Base-by-base conservation (phyloP, 768 basidiomycete genomes). In the Lyophyllum semitale region DNA sequence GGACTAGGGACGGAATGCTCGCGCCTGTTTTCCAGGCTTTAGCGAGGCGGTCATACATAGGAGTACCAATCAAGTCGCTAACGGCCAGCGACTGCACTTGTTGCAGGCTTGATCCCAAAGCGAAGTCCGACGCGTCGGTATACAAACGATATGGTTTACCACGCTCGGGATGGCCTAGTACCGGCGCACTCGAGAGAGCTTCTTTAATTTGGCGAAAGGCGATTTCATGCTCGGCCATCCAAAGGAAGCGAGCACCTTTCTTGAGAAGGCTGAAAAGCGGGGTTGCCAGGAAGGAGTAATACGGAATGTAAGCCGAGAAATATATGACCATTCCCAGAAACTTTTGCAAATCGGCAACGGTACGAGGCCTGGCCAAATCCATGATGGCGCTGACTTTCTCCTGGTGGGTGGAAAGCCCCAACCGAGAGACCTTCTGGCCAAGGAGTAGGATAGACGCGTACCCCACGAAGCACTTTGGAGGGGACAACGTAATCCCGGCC, bases 321-420 rank as follows among this genome's bases (percentile, higher is more conserved):
- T 76, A 76, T 0, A 74, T 71, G 29, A 71, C 68, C 71, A 71
- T 74, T 1, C 75, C 74, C 1, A 75, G 54, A 55, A 72, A 75
- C 6, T 54, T 63, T 48, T 72, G 71, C 8, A 75, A 47, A 13
- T 71, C 66, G 13, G 51, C 15, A 0, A 66, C 56, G 18, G 66
- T 68, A 0, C 18, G 20, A 0, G 73, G 74, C 60, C 62, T 48
- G 0, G 64, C 57, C 0, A 75, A 53, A 4, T 69, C 57, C 0
- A 67, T 2, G 18, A 77, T 75, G 0, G 72, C 71, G 6, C 68
- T 59, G 0, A 75, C 68, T 47, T 77, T 76, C 47, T 73, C 71
- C 45, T 64, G 53, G 54, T 76, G 69, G 0, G 71, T 76, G 0
- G 71, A 74, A 1, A 76, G 48, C 1, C 74, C 76, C 0, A 75